phyloP scores from a whole-genome alignment of 257 asterid genomes.

The Ophiorrhiza pumila region DNA sequence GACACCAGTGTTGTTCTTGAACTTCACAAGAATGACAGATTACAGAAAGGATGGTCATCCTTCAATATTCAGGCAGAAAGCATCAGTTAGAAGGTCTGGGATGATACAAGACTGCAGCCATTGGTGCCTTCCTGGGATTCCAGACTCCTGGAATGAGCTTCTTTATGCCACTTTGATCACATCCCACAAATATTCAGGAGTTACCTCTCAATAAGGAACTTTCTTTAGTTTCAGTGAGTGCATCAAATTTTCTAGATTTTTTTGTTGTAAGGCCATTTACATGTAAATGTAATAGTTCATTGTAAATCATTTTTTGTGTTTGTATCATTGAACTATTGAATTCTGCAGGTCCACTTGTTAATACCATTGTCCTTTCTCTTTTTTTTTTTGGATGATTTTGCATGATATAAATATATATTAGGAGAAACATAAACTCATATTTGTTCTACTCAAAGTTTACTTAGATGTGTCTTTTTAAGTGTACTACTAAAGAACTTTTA shows the following conservation, averaged over 20 bases:
- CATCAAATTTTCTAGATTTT: neutral
- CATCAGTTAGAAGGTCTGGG: slow-evolving; percentile 16
- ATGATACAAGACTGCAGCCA: slow-evolving; percentile 63
- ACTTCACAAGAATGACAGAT: slow-evolving; percentile 52
- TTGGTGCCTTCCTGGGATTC: slow-evolving; percentile 68
- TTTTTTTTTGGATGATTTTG: neutral
- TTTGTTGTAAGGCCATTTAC: neutral
- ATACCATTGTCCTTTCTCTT: neutral
- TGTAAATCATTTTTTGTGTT: neutral
- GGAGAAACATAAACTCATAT: too few species aligned
- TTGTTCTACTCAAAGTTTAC: too few species aligned
- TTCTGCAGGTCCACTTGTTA: neutral
- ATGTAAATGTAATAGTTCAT: neutral
- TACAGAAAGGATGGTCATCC: slow-evolving; percentile 70
- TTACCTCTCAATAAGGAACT: neutral
- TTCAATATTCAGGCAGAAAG: slow-evolving; percentile 40
- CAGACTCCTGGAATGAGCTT: slow-evolving; percentile 57
- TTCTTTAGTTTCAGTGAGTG: neutral
- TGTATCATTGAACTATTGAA: neutral
- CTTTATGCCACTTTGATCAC: slow-evolving; percentile 38
- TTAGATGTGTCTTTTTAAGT: too few species aligned
- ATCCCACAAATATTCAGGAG: slow-evolving; percentile 11
- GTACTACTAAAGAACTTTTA: too few species aligned
- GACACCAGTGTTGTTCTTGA: slow-evolving; percentile 45
- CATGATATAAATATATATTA: too few species aligned